Evolutionary conservation across 2,329 filamentous ascomycete genomes (phyloP).

Genomic region (Diaporthe citri): DNA sequence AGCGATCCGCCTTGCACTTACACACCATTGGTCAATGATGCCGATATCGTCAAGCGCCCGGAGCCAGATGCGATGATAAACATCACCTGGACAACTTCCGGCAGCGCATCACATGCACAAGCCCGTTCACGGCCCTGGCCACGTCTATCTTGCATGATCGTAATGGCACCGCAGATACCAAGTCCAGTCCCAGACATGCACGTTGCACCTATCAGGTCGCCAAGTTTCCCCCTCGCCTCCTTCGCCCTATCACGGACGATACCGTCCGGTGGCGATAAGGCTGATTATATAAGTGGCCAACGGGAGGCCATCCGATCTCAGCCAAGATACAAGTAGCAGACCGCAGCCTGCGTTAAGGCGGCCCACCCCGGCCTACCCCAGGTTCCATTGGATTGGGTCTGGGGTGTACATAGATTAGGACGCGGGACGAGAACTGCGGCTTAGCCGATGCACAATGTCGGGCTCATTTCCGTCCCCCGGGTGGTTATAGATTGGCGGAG

Average conservation of each 20-base stretch:
- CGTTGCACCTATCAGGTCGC: slow-evolving; percentile 6
- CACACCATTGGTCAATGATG: slow-evolving; percentile 18
- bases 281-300: not conserved
- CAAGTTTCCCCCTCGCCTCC: not conserved
- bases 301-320: slow-evolving; percentile 11
- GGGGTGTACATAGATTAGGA: not conserved
- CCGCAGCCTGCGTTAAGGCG: not conserved
- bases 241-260: slow-evolving; percentile 2
- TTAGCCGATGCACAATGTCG: slow-evolving; percentile 19
- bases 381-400: not conserved
- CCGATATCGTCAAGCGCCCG: slow-evolving; percentile 28
- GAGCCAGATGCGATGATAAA: slow-evolving; percentile 10
- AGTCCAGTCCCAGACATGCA: slow-evolving; percentile 6
- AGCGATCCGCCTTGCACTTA: not conserved
- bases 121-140: slow-evolving; percentile 13
- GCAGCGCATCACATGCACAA: slow-evolving; percentile 12
- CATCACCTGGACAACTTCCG: slow-evolving; percentile 15
- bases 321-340: not conserved
- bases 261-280: slow-evolving; percentile 13
- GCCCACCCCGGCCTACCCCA: slow-evolving; percentile 5
- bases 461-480: slow-evolving; percentile 2
- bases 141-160: slow-evolving; percentile 3
- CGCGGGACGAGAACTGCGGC: not conserved
- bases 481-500: not conserved
- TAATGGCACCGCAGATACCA: not conserved